Conservation (phyloP, 2,329 filamentous ascomycete genomes). For the Calonectria pteridis region DNA sequence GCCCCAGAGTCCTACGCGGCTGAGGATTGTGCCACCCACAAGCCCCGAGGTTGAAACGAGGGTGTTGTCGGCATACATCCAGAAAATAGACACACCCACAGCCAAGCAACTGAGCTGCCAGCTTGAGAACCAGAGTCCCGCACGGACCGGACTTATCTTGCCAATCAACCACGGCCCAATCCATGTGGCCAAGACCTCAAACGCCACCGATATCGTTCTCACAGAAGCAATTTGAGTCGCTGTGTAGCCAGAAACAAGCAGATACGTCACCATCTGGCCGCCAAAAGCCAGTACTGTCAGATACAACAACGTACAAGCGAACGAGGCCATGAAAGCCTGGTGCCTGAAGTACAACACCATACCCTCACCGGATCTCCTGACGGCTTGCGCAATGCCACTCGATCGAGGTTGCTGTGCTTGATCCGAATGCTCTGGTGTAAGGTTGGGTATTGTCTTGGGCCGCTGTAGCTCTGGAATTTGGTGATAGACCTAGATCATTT, state of each 20-base stretch:
- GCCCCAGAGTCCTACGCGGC: conserved; percentile 71
- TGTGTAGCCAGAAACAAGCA: conserved; percentile 66
- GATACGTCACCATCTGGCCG: conserved; percentile 75
- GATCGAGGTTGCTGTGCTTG: background rate
- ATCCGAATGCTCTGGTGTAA: background rate
- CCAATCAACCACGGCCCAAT: conserved; percentile 67
- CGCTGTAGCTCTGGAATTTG: conserved; percentile 44
- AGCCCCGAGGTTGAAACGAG: conserved; percentile 61
- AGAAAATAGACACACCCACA: conserved; percentile 58
- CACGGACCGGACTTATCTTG: conserved; percentile 69
- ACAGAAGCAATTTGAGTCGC: conserved; percentile 65
- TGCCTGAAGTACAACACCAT: conserved; percentile 63
- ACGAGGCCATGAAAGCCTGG: conserved; percentile 69
- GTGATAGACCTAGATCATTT: conserved; percentile 40
- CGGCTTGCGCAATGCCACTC: conserved; percentile 7
- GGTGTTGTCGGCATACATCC: conserved; percentile 41
- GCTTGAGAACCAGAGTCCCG: conserved; percentile 77
- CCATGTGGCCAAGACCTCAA: conserved; percentile 74
- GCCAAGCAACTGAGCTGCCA: conserved; percentile 73
- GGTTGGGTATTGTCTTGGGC: conserved; percentile 31
- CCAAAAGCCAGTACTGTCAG: conserved; percentile 71
- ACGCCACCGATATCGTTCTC: conserved; percentile 63
- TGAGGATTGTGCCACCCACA: conserved; percentile 64
- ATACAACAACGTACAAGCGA: conserved; percentile 71
- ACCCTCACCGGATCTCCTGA: conserved; percentile 30